Evolutionary conservation across 148 eudicot species (phyloP).

Genomic region (Camellia japonica): DNA sequence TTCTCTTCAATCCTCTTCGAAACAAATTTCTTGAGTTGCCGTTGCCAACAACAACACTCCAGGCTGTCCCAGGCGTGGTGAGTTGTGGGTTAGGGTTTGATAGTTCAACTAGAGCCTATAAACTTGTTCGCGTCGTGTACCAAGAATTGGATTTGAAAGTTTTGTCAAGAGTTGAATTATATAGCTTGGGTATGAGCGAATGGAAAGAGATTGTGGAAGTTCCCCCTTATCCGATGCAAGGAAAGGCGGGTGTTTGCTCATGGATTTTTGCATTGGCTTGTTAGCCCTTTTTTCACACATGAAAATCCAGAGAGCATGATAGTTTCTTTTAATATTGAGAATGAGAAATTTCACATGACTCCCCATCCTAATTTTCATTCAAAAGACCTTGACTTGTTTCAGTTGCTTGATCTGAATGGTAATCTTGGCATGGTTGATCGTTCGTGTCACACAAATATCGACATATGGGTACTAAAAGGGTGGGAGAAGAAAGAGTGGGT

Average conservation of each 20-base stretch:
- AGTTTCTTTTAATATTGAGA: constrained; percentile 9
- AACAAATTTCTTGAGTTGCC: background rate
- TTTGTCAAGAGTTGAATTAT: background rate
- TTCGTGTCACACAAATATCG: background rate
- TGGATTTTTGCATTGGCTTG: constrained; percentile 19
- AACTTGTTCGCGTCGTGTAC: constrained; percentile 9
- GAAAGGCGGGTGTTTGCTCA: constrained; percentile 9
- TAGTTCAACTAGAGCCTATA: background rate
- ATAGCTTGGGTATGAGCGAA: constrained; percentile 5
- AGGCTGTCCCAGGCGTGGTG: background rate
- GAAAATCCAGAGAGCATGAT: background rate
- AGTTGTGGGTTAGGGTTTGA: constrained; percentile 16
- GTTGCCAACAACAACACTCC: background rate
- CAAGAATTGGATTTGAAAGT: background rate
- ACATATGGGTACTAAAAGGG: background rate
- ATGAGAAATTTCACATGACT: constrained; percentile 15
- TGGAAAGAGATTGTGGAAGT: constrained; percentile 7
- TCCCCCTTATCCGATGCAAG: background rate
- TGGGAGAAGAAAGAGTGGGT: background rate
- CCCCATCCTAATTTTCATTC: constrained; percentile 3
- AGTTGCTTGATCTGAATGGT: constrained; percentile 14
- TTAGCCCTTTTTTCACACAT: background rate
- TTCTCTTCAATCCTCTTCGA: constrained; percentile 1
- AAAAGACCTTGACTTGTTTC: background rate
- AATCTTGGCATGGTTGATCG: constrained; percentile 11